Percentiles rank a stretch among this genome's conserved stretches.
These are phyloP conservation scores for Phialophora macrospora DNA, from an alignment of 2,329 filamentous ascomycete genomes.

Conservation along the genomic window DNA sequence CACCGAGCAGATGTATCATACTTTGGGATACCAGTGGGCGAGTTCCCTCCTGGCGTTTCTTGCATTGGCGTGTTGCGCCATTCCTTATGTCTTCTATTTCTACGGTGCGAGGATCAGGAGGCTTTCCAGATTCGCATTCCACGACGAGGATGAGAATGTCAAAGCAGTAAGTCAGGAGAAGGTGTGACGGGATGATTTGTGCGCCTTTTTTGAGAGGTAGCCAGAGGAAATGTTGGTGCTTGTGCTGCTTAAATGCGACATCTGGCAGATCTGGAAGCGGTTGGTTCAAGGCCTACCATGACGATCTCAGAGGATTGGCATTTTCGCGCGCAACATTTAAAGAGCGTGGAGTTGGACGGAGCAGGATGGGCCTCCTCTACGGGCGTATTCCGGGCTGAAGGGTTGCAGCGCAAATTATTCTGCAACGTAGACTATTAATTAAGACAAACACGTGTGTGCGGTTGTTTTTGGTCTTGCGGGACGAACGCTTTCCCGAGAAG, in stretches of 20 bases:
- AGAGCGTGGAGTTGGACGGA: background rate
- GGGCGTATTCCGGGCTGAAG: background rate
- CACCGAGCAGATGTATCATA: conserved; percentile 78
- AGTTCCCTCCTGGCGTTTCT: conserved; percentile 74
- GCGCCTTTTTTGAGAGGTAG: background rate
- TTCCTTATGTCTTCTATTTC: conserved; percentile 81
- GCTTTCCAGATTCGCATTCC: conserved; percentile 74
- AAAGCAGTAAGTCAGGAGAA: conserved; percentile 14
- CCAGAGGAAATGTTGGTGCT: background rate
- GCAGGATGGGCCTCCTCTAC: background rate
- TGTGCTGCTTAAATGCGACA: background rate
- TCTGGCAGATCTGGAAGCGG: background rate
- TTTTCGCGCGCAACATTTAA: background rate
- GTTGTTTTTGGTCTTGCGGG: too few relatives aligned
- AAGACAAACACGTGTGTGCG: too few relatives aligned
- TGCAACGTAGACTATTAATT: too few relatives aligned
- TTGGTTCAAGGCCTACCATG: background rate
- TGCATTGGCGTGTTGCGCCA: conserved; percentile 75
- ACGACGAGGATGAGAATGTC: conserved; percentile 54
- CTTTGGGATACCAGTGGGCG: conserved; percentile 77
- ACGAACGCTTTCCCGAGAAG: too few relatives aligned
- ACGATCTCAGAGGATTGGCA: background rate
- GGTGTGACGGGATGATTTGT: conserved; percentile 19
- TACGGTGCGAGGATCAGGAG: conserved; percentile 73
- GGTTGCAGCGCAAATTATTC: background rate